Percentiles rank a stretch among this genome's conserved stretches.
These are phyloP conservation scores for Chlamydomonas sp. DNA, from an alignment of 139 green algal species.

Conservation along the genomic window DNA sequence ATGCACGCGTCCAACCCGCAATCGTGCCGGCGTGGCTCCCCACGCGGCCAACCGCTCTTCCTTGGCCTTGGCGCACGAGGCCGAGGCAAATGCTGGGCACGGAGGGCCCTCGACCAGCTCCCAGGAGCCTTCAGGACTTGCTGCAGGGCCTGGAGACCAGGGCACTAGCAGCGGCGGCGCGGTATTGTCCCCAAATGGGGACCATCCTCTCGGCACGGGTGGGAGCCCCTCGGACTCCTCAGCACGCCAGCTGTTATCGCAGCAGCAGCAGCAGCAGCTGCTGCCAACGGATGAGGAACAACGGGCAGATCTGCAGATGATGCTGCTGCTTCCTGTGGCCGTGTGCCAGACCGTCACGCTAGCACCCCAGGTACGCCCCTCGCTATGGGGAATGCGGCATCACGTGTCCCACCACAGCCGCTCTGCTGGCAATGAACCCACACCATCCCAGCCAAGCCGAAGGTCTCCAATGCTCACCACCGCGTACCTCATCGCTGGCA, in stretches of 20 bases:
- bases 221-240: too few species aligned
- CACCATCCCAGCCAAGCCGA: not conserved
- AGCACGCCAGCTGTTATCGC: not conserved
- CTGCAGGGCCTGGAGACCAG: too few species aligned
- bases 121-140: too few species aligned
- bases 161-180: too few species aligned
- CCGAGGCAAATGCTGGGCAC: too few species aligned
- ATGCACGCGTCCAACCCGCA: too few species aligned
- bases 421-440: not conserved
- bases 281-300: not conserved
- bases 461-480: not conserved
- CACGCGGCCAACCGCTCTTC: too few species aligned
- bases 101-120: too few species aligned
- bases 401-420: not conserved
- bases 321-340: constrained; percentile 32
- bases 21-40: too few species aligned
- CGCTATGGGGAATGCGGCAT: not conserved
- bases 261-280: not conserved
- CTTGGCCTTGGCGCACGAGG: too few species aligned
- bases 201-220: too few species aligned
- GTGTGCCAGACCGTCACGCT: constrained; percentile 24
- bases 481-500: not conserved
- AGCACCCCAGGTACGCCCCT: not conserved
- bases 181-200: too few species aligned
- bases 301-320: not conserved